Base-by-base conservation (phyloP, 495 filamentous ascomycete species). In the Penicillium tannophilum region DNA sequence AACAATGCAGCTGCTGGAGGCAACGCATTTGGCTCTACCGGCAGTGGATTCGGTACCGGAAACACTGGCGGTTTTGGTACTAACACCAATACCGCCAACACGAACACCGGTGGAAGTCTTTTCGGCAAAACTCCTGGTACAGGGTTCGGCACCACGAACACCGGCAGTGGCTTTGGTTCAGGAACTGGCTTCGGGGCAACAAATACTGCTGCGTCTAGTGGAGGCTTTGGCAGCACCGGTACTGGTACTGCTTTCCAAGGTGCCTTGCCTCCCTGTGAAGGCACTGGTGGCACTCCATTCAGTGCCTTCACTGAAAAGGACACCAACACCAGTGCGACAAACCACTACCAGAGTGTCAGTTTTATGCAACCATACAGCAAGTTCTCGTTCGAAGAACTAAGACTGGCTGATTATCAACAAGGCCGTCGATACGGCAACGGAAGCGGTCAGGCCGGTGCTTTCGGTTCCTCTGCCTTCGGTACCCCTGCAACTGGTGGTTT, bases 331-430 rank as follows among this genome's bases (percentile, higher is more conserved):
- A 82, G 68, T 33, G 76, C 80, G 44, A 88, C 79, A 52, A 90
- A 89, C 67, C 82, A 89, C 24, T 98, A 86, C 68, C 93, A 98
- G 70, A 96, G 88, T 63, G 89, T 98, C 60, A 84, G 85, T 14
- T 95, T 96, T 63, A 88, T 89, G 81, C 86, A 86, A 47, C 85
- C 91, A 0, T 98, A 97, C 75, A 85, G 84, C 69, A 92, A 92
- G 60, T 97, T 85, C 73, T 97, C 91, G 5, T 85, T 90, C 36
- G 94, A 98, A 66, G 94, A 98, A 72, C 74, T 98, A 46, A 85
- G 94, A 66, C 72, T 96, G 55, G 90, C 84, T 35, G 94, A 98
- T 75, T 98, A 98, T 73, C 84, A 86, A 54, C 87, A 90, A 77
- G 94, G 94, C 24, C 84, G 94, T 56, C 85, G 87, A 36, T 89